These are phyloP conservation scores for Aspergillus carbonarius DNA, from an alignment of 2,329 filamentous ascomycete genomes.

Conservation along the genomic window DNA sequence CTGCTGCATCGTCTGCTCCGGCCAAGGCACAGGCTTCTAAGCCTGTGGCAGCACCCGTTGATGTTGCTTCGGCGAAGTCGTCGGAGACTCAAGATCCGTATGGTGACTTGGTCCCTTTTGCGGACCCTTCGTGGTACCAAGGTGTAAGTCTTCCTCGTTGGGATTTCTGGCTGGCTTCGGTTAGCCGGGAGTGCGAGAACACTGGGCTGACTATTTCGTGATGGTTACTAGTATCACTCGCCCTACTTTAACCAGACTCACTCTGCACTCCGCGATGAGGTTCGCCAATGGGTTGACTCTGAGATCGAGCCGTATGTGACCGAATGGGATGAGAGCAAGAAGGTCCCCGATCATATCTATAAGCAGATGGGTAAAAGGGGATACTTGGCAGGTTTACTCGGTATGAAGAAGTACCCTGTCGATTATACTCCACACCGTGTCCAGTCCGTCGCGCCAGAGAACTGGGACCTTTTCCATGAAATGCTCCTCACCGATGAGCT, in stretches of 20 bases:
- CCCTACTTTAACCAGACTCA: conserved; percentile 96
- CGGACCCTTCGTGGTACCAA: conserved; percentile 93
- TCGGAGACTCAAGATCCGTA: conserved; percentile 77
- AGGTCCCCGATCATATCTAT: conserved; percentile 85
- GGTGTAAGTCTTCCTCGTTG: conserved; percentile 60
- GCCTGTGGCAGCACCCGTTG: conserved; percentile 55
- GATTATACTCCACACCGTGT: conserved; percentile 71
- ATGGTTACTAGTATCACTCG: conserved; percentile 71
- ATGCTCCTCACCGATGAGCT: conserved; percentile 93
- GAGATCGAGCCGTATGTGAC: conserved; percentile 88
- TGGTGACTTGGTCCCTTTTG: conserved; percentile 85
- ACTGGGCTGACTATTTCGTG: conserved; percentile 11
- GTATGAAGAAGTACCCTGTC: conserved; percentile 68
- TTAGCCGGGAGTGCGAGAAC: neutral
- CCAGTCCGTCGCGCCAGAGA: conserved; percentile 75
- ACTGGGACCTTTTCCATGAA: conserved; percentile 99
- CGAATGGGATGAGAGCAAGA: conserved; percentile 96
- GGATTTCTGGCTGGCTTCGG: neutral
- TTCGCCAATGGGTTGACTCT: conserved; percentile 86
- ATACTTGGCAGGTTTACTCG: conserved; percentile 87
- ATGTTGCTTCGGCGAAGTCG: conserved; percentile 51
- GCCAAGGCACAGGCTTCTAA: conserved; percentile 54
- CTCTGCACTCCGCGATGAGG: conserved; percentile 82
- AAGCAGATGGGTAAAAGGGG: conserved; percentile 92
- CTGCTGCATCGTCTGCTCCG: conserved; percentile 51